These are phyloP conservation scores for Malassezia psittaci DNA, from an alignment of 1,284 basidiomycete species.

Conservation along the genomic window DNA sequence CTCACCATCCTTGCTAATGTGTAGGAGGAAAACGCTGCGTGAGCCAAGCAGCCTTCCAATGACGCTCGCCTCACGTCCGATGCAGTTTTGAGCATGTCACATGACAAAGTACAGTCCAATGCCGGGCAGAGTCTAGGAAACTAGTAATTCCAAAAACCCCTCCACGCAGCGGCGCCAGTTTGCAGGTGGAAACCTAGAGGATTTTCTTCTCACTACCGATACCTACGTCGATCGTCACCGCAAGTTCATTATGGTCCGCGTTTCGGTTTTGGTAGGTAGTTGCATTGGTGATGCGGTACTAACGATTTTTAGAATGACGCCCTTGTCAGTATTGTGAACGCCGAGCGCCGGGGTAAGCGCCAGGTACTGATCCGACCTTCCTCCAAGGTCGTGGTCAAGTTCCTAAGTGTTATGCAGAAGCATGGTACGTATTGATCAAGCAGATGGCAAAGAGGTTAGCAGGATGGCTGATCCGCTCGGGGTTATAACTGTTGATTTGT, in stretches of 20 bases:
- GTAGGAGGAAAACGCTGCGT: conserved; percentile 3
- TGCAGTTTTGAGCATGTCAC: conserved; percentile 18
- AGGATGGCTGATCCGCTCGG: conserved; percentile 20
- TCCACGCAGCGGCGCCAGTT: neutral
- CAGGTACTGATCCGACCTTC: conserved; percentile 47
- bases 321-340: conserved; percentile 48
- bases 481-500: conserved; percentile 47
- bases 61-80: neutral
- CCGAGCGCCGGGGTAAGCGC: conserved; percentile 48
- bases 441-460: neutral
- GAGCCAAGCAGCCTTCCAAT: neutral
- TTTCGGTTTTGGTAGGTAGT: conserved; percentile 45
- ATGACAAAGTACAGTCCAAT: conserved; percentile 8
- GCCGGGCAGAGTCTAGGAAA: neutral
- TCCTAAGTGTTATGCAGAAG: conserved; percentile 48
- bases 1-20: conserved; percentile 16
- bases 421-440: conserved; percentile 37
- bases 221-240: conserved; percentile 21
- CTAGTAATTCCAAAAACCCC: conserved; percentile 11
- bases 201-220: conserved; percentile 18
- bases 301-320: conserved; percentile 38
- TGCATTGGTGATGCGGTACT: neutral
- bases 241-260: conserved; percentile 43
- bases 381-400: conserved; percentile 48
- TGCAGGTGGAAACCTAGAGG: neutral